Evolutionary conservation across 1,284 basidiomycete species (phyloP), one percentile per base, ranked within the genome.

Genomic region (Pascua sp.): DNA sequence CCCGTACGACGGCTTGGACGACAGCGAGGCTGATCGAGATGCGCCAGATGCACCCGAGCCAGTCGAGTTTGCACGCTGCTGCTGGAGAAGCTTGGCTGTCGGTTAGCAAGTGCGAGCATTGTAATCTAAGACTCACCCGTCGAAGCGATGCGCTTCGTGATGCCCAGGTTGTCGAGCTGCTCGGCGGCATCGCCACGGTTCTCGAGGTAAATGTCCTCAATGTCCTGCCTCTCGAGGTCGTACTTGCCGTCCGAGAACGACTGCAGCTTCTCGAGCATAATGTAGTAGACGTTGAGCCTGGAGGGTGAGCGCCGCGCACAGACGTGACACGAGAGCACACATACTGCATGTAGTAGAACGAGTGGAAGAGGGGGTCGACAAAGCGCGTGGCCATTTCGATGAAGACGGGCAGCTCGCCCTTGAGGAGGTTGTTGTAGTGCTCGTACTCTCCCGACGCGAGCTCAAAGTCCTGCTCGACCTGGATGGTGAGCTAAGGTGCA

Each of bases 281-380:
- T 81, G 77, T 96, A 97, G 78, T 87, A 95, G 56, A 97, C 89
- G 77, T 97, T 97, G 66, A 95, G 80, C 77, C 89, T 94, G 59
- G 16, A 12, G 11, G 13, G 47, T 63, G 46, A 62, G 59, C 55
- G 45, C 11, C 36, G 62, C n/a, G 17, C 11, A n/a, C 18, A 11
- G 16, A 13, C 16, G n/a, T 13, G 41, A 39, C 24, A 3, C 3
- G 24, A 32, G 24, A 32, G 40, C 0, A 24, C 43, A 85, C 90
- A 69, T 67, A 93, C 91, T 98, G 93, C 95, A 98, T 98, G 78
- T 97, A 99, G 82, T 91, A 99, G 82, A 95, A 94, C 24, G 91
- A 95, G 71, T 97, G 89, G 84, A 97, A 98, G 13, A 98, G 81
- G 1, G 96, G 96, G 64, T 95, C 89, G 72, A 98, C 90, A 78